A percentile compares a stretch with the other conserved stretches of the same genome.
Evolutionary conservation across 306 rosid genomes (phyloP).

Genomic region (Inga oerstediana): DNA sequence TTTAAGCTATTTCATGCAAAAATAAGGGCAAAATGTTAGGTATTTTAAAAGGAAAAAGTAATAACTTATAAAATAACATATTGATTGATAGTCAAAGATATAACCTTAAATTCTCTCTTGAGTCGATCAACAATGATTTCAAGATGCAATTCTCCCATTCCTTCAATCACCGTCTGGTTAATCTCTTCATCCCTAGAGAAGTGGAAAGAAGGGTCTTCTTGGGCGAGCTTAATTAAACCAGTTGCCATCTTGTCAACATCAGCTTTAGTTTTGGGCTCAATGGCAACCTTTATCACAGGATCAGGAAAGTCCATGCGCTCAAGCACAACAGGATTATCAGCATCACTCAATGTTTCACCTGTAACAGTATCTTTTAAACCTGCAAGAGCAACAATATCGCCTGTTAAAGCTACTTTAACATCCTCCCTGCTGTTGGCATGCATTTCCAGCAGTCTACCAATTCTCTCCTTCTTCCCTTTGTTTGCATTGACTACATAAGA

Average conservation of each 20-base stretch:
- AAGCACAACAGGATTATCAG: conserved; percentile 74
- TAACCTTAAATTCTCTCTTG: conserved; percentile 95
- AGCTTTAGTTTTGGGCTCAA: conserved; percentile 98
- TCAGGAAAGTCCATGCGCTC: conserved; percentile 99
- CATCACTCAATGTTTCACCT: conserved; percentile 89
- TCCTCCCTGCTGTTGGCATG: conserved; percentile 98
- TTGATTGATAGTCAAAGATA: conserved; percentile 1
- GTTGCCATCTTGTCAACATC: conserved; percentile 91
- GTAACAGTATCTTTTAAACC: conserved; percentile 94
- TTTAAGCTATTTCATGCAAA: conserved; percentile 21
- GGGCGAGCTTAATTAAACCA: conserved; percentile 94
- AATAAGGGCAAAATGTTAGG: background rate
- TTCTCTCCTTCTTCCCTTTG: conserved; percentile 94
- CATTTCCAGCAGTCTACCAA: conserved; percentile 96
- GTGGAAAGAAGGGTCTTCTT: conserved; percentile 98
- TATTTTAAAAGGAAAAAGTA: conserved; percentile 9
- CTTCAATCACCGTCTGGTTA: conserved; percentile 98
- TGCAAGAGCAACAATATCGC: conserved; percentile 91
- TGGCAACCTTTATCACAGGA: conserved; percentile 98
- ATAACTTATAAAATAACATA: conserved; percentile 5
- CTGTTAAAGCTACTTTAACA: conserved; percentile 84
- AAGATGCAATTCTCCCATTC: conserved; percentile 99
- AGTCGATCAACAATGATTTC: conserved; percentile 96
- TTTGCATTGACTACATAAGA: conserved; percentile 85
- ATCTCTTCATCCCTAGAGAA: conserved; percentile 97